These are phyloP conservation scores for Xylaria intraflava DNA, from an alignment of 495 filamentous ascomycete species.

Conservation along the genomic window DNA sequence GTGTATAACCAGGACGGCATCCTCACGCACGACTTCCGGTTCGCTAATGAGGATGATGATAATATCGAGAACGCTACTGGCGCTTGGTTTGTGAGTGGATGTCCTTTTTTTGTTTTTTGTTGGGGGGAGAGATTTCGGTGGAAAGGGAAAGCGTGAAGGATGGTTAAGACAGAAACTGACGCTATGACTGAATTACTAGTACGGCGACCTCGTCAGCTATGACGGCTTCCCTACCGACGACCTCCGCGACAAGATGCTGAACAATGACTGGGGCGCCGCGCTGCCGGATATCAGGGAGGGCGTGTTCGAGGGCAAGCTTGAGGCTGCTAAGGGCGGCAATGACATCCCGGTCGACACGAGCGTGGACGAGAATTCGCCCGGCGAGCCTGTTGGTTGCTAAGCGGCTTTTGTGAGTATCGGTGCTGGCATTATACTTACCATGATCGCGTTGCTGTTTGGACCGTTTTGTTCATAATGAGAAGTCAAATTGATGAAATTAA, in stretches of 20 bases:
- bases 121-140: background rate
- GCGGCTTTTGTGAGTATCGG: too few relatives aligned
- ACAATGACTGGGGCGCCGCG: slow-evolving; percentile 10
- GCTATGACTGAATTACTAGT: background rate
- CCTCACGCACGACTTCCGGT: slow-evolving; percentile 25
- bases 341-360: slow-evolving; percentile 1
- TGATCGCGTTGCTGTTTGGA: too few relatives aligned
- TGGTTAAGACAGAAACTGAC: too few relatives aligned
- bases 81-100: slow-evolving; percentile 12
- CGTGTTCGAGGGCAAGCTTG: background rate
- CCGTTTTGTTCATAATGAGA: too few relatives aligned
- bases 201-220: background rate
- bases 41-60: slow-evolving; percentile 17
- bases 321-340: background rate
- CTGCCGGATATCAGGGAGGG: slow-evolving; percentile 4
- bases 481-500: too few relatives aligned
- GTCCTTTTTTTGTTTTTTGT: background rate
- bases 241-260: slow-evolving; percentile 8
- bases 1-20: slow-evolving; percentile 28
- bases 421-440: too few relatives aligned
- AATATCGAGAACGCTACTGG: slow-evolving; percentile 11
- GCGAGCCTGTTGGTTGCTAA: background rate
- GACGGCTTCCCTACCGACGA: slow-evolving; percentile 3
- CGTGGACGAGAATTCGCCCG: background rate
- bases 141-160: background rate